Evolutionary conservation across 352 stramenopile genomes (phyloP).

Genomic region (Globisporangium uncinulatum): DNA sequence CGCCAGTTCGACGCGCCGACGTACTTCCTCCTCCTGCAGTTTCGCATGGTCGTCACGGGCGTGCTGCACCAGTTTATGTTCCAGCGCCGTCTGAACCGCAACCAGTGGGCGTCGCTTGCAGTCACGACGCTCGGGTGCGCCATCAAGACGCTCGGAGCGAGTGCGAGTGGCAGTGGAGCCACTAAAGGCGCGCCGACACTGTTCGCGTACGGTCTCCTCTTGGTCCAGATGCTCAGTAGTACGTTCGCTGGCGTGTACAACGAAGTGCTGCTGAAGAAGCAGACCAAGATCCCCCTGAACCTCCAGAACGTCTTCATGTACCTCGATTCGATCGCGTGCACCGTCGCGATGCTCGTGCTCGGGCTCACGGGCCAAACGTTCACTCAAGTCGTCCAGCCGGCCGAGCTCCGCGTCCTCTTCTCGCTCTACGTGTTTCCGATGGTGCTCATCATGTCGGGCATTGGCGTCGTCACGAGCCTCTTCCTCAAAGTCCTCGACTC

Average conservation of each 20-base stretch:
- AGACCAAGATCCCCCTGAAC: constrained; percentile 60
- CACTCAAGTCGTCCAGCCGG: constrained; percentile 34
- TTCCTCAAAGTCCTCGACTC: constrained; percentile 81
- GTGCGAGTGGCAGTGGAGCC: not conserved
- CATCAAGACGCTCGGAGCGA: constrained; percentile 60
- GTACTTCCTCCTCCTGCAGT: constrained; percentile 77
- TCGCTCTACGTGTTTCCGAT: constrained; percentile 69
- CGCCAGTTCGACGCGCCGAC: constrained; percentile 66
- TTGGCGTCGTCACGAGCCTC: constrained; percentile 75
- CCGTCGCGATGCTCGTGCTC: constrained; percentile 53
- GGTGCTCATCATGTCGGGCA: constrained; percentile 81
- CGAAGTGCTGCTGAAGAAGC: constrained; percentile 76
- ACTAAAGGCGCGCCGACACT: constrained; percentile 16
- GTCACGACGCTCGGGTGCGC: constrained; percentile 69
- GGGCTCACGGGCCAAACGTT: constrained; percentile 69
- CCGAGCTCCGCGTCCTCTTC: constrained; percentile 57
- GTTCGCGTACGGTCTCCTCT: constrained; percentile 49
- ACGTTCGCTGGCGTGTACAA: constrained; percentile 84
- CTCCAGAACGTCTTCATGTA: constrained; percentile 87
- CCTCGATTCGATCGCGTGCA: constrained; percentile 73
- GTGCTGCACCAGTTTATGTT: constrained; percentile 79
- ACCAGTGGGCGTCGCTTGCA: constrained; percentile 68
- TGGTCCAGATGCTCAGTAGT: constrained; percentile 76
- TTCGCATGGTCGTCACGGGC: constrained; percentile 76
- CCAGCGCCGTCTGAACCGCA: constrained; percentile 58